Evolutionary conservation across 2,329 filamentous ascomycete species (phyloP).

Genomic region (Calonectria crousiana): DNA sequence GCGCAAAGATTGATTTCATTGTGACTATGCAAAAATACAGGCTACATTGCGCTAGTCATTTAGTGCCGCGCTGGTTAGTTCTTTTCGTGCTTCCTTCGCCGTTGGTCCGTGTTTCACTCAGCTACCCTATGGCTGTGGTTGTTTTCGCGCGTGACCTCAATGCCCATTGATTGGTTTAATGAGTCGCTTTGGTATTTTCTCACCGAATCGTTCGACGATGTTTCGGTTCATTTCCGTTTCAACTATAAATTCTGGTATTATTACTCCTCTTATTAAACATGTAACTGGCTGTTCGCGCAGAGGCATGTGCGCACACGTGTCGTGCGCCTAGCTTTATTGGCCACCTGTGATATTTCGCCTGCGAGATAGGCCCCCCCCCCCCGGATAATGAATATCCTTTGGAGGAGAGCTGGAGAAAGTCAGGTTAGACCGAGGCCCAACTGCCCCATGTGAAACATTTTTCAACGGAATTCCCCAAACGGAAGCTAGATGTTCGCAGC

Average conservation of each 20-base stretch:
- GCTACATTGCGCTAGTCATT: background rate
- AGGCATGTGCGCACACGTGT: background rate
- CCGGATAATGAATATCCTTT: constrained; percentile 1
- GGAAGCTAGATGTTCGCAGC: background rate
- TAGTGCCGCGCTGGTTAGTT: background rate
- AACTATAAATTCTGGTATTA: background rate
- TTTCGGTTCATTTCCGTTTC: background rate
- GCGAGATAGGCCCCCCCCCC: background rate
- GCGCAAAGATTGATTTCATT: background rate
- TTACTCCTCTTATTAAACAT: background rate
- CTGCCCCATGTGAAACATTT: constrained; percentile 5
- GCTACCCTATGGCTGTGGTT: background rate
- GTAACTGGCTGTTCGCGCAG: background rate
- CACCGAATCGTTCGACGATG: too few relatives aligned
- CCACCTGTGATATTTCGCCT: background rate
- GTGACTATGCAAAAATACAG: background rate
- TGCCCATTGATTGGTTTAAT: background rate
- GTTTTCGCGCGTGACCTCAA: background rate
- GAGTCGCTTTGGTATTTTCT: background rate
- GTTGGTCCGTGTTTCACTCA: background rate
- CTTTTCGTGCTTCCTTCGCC: background rate
- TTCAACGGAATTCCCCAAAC: background rate
- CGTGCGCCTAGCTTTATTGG: background rate
- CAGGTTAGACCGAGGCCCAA: background rate
- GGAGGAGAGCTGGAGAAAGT: background rate